Evolutionary conservation across 768 basidiomycete genomes (phyloP), one percentile per base, ranked within the genome.

Genomic region (Phaeotremella fagi): DNA sequence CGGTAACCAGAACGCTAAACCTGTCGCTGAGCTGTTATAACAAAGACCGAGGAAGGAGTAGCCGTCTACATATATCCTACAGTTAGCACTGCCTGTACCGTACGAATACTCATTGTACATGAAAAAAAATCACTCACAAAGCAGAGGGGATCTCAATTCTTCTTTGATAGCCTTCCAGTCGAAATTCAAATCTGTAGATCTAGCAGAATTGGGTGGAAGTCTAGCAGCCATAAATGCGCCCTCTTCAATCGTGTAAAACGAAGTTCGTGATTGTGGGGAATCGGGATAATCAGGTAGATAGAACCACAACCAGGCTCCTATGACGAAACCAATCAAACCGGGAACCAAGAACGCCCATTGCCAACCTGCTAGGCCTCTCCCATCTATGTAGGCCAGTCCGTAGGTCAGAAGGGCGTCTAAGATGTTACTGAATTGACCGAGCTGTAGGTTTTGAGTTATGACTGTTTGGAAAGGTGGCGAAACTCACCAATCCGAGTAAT

Each of bases 291-390:
- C 25, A 3, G 55, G 37, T 12, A 51, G 48, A n/a, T 2, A 33
- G 38, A 27, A 24, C 2, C 3, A 50, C 5, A 55, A 4, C 18
- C 15, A 11, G 22, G 24, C 43, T 15, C 37, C 37, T 24, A 52
- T 12, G 37, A 44, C 11, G 6, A 52, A 20, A n/a, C 50, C 50
- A 23, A 45, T 4, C 20, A 46, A 26, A 9, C 45, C 45, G 20
- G 20, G 20, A 25, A 22, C 9, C 4, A 46, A 16, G 12, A 22
- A 46, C 11, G 11, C 9, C 45, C 45, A 46, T 26, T 26, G 36
- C 56, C 56, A 58, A 12, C 22, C 46, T 1, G 28, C 18, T 2
- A 58, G n/a, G 14, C 27, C 23, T 15, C 20, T 12, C 20, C 51
- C 41, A 27, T 53, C 33, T 41, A 48, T 43, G 18, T 37, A 31